phyloP scores from a whole-genome alignment of 2,329 filamentous ascomycete genomes.

The Gyromitra esculenta region DNA sequence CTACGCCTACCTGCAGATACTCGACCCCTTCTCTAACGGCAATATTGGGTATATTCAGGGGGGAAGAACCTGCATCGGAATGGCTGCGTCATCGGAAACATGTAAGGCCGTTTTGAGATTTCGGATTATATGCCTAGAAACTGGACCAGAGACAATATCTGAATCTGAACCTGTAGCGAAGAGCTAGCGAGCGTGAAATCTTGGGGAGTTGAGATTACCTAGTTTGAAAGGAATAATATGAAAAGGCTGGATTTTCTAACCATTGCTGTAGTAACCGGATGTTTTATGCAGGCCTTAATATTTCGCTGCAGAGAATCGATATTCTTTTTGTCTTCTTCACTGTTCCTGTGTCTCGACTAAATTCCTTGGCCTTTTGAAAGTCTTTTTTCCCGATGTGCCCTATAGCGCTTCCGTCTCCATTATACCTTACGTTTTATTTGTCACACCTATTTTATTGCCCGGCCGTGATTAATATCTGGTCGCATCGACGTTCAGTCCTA shows the following conservation, averaged over 20 bases:
- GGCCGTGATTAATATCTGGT: neutral
- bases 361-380: neutral
- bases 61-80: neutral
- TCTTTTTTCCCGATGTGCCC: no score
- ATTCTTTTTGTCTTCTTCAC: neutral
- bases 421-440: neutral
- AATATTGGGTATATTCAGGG: neutral
- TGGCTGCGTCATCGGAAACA: neutral
- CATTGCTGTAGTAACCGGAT: neutral
- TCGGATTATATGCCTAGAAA: neutral
- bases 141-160: neutral
- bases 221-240: neutral
- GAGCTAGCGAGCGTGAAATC: neutral
- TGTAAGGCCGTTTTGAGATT: neutral
- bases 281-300: neutral
- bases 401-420: neutral
- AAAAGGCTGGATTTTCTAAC: neutral
- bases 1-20: slow-evolving; percentile 13
- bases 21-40: neutral
- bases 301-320: neutral
- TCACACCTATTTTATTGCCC: neutral
- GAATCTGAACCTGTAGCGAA: neutral
- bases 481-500: neutral
- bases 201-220: neutral
- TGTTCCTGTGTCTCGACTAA: neutral